A percentile compares a stretch with the other conserved stretches of the same genome.
These are phyloP conservation scores for Irpex lacteus DNA, from an alignment of 1,284 basidiomycete genomes.

Conservation along the genomic window DNA sequence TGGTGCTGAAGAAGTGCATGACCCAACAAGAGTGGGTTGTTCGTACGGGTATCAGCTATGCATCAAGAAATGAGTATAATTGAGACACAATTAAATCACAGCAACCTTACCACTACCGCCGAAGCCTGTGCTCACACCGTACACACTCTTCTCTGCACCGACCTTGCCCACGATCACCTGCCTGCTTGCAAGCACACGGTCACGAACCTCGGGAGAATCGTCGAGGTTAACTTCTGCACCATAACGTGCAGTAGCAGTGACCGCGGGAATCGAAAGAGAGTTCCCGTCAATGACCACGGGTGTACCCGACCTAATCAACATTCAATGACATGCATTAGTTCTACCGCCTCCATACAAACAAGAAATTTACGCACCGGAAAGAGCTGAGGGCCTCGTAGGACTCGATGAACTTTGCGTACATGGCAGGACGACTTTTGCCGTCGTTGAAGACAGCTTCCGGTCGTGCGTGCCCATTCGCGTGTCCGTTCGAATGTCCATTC, in stretches of 20 bases:
- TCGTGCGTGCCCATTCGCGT: neutral
- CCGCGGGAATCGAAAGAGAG: conserved; percentile 68
- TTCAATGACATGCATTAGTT: neutral
- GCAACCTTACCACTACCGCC: conserved; percentile 63
- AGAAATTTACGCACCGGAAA: conserved; percentile 23
- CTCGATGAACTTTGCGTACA: conserved; percentile 24
- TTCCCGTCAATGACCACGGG: conserved; percentile 67
- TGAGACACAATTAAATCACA: conserved; percentile 6
- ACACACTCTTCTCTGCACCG: conserved; percentile 65
- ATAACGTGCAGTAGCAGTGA: conserved; percentile 70
- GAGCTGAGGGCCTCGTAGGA: conserved; percentile 24
- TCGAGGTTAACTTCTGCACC: conserved; percentile 53
- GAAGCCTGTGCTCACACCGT: conserved; percentile 82
- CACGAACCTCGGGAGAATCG: conserved; percentile 42
- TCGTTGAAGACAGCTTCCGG: neutral
- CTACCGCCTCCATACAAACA: neutral
- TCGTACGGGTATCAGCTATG: conserved; percentile 67
- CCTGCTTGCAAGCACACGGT: conserved; percentile 56
- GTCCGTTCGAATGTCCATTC: neutral
- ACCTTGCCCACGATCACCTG: conserved; percentile 66
- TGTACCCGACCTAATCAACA: conserved; percentile 47
- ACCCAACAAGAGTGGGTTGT: conserved; percentile 65
- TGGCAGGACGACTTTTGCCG: neutral
- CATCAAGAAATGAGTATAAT: conserved; percentile 20
- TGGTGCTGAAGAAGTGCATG: conserved; percentile 80